A percentile compares a stretch with the other conserved stretches of the same genome.
phyloP scores from a whole-genome alignment of 176 grass and related monocot species.

The Triticum monococcum region DNA sequence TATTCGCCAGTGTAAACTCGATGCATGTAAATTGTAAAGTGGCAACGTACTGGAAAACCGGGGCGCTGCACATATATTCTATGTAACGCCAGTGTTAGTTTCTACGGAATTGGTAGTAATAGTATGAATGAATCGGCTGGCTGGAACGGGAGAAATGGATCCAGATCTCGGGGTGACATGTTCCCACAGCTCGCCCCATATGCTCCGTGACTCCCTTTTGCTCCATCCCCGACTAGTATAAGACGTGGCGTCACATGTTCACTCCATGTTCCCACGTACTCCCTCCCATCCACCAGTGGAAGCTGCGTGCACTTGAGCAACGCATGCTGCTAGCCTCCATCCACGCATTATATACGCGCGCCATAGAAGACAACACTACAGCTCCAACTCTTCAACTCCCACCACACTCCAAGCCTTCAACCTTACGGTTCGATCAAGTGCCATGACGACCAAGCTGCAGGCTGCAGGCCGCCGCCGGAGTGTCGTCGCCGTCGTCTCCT shows the following conservation, averaged over 20 bases:
- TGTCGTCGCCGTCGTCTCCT: neutral
- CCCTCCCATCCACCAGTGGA: neutral
- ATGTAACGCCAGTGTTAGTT: neutral
- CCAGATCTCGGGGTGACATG: neutral
- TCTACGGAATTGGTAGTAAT: no score
- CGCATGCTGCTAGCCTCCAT: neutral
- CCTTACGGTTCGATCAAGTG: neutral
- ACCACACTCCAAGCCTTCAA: neutral
- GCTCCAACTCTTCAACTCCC: neutral
- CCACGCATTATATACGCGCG: neutral
- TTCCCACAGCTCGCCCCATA: conserved; percentile 11
- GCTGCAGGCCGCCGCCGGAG: neutral
- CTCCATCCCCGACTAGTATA: neutral
- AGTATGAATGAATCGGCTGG: neutral
- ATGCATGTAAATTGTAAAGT: neutral
- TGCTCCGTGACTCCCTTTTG: neutral
- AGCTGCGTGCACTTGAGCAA: neutral
- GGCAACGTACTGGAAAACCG: neutral
- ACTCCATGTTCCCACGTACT: conserved; percentile 5
- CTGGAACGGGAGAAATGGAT: neutral
- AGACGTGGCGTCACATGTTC: neutral
- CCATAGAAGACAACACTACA: neutral
- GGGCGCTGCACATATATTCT: neutral
- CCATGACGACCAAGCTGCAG: neutral
- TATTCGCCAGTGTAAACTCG: neutral